Evolutionary conservation across 1,284 basidiomycete species (phyloP).

Genomic region (Flammula alnicola): DNA sequence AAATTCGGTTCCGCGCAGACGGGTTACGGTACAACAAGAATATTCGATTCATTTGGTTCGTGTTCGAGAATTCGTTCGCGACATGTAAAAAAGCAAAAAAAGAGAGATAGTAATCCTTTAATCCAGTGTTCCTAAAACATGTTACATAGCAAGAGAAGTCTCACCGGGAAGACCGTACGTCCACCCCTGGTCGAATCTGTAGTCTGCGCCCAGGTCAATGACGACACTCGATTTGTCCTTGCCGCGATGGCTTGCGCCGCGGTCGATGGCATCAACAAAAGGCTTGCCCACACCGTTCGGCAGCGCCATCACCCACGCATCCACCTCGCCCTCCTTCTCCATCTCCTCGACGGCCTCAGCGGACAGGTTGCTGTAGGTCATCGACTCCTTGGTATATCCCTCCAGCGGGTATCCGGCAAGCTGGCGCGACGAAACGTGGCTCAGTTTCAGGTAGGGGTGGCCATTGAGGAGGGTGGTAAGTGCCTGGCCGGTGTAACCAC

Average conservation of each 20-base stretch:
- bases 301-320: slow-evolving; percentile 98
- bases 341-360: slow-evolving; percentile 80
- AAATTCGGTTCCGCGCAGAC: background rate
- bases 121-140: slow-evolving; percentile 32
- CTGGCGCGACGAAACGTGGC: slow-evolving; percentile 96
- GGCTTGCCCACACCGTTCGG: slow-evolving; percentile 98
- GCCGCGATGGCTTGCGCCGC: slow-evolving; percentile 63
- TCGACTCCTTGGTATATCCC: slow-evolving; percentile 80
- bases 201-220: slow-evolving; percentile 95
- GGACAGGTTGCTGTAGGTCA: slow-evolving; percentile 84
- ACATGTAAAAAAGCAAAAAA: slow-evolving; percentile 24
- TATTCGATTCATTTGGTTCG: background rate
- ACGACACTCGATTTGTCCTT: slow-evolving; percentile 70
- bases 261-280: slow-evolving; percentile 94
- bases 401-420: slow-evolving; percentile 84
- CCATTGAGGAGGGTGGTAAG: slow-evolving; percentile 83
- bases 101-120: slow-evolving; percentile 36
- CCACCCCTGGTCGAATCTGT: slow-evolving; percentile 94
- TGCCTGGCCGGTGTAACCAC: slow-evolving; percentile 95
- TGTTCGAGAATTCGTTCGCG: slow-evolving; percentile 1
- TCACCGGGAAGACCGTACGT: slow-evolving; percentile 99
- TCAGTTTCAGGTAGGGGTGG: slow-evolving; percentile 88
- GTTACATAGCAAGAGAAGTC: slow-evolving; percentile 48
- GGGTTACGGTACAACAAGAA: background rate
- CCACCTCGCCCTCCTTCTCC: slow-evolving; percentile 88